Evolutionary conservation across 805 yeast genomes (phyloP), one percentile per base, ranked within the genome.

Genomic region (Candida tallmaniae): DNA sequence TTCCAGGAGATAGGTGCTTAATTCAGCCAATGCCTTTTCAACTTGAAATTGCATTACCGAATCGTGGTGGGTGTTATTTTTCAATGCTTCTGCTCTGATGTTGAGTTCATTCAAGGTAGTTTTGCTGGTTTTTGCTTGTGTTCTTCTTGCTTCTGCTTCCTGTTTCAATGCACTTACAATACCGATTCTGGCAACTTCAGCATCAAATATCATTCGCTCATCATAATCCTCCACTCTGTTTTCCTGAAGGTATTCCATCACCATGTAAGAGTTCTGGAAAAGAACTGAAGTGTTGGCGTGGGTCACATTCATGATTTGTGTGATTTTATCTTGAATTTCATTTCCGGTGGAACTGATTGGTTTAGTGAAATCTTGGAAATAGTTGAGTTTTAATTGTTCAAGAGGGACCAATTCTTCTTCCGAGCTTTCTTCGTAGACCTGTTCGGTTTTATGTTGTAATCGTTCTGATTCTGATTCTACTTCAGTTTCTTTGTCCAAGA

Each of bases 11-110:
- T 45, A 42, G 15, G 47, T 11, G 4, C 50, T 45, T 17, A 63
- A 42, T 32, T 58, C 60, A 6, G 49, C 39, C 5, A 64, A 35
- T 12, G 62, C 39, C 32, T 46, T 50, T 29, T 56, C 62, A 18
- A 63, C 37, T 15, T 45, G 40, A 27, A 29, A 33, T 27, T 33
- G 29, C 2, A 23, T 5, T 4, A 26, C 12, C 5, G 21, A 21
- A 27, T 29, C 28, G n/a, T 29, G n/a, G n/a, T n/a, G n/a, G n/a
- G n/a, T n/a, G n/a, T n/a, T n/a, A n/a, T n/a, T n/a, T n/a, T n/a
- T n/a, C n/a, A n/a, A n/a, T n/a, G n/a, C n/a, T n/a, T n/a, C n/a
- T n/a, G n/a, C n/a, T n/a, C n/a, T n/a, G n/a, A n/a, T n/a, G n/a
- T n/a, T n/a, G n/a, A n/a, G n/a, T n/a, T n/a, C n/a, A n/a, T n/a